Evolutionary conservation across 73 alveolate species (phyloP), one percentile per base, ranked within the genome.

Genomic region (Blepharisma japonicum): DNA sequence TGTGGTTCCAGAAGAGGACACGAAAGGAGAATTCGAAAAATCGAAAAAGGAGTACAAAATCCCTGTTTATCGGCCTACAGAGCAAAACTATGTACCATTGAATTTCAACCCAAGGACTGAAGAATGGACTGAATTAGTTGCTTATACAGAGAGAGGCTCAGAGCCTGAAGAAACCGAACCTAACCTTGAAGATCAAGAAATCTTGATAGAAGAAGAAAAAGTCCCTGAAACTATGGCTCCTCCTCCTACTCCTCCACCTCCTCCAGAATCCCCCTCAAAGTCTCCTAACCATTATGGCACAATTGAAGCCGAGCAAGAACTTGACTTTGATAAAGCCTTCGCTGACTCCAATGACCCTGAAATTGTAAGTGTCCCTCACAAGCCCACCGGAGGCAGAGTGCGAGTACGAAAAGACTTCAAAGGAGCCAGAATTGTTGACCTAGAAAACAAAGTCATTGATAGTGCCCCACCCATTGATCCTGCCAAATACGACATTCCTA

Each of bases 301-400:
- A 9, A 25, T 61, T 9, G 47, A 39, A 8, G 74, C 14, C 14
- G 74, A 61, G 23, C 14, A 61, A 25, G 74, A 61, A 2, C 47
- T 61, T 8, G 74, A 61, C 46, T 39, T 61, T 20, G 74, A 61
- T 2, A 61, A 25, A 61, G 74, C 74, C 23, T n/a, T 61, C 23
- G 74, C 74, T 20, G 74, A 61, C 74, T 39, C 74, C 39, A 20
- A n/a, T 14, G 74, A 61, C 46, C 74, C 74, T 14, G 46, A 61
- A 25, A n/a, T 61, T 14, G 74, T 61, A 3, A 61, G 47, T 2
- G 74, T 61, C 50, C 23, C 23, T 39, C 74, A 61, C 23, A 61
- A 61, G 5, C 47, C 18, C 39, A 61, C 50, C 23, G 74, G 74
- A 39, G 47, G 23, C 2, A 61, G 74, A 39, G 47, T 61, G 6